Base-by-base conservation (phyloP, 805 yeast genomes). In the Candida sonorensis region DNA sequence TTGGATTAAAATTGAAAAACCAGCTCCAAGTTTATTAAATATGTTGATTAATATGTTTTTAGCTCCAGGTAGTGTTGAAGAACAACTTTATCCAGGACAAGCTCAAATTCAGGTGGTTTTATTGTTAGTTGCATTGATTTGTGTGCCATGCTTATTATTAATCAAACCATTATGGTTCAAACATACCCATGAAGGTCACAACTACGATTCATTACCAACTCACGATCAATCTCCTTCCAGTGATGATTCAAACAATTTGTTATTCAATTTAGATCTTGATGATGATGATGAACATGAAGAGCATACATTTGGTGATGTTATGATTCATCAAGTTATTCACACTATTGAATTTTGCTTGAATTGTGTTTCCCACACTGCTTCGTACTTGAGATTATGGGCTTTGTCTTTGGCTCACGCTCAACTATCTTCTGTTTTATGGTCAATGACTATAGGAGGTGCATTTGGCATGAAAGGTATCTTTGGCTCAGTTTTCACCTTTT, bases 391-490 rank as follows among this genome's bases (percentile, higher is more conserved):
- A 57, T 62, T 81, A 37, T 81, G 88, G 88, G 88, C 88, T 2
- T 64, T 81, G 39, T 81, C 87, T 0, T 61, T 81, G 42, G 88
- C 88, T 0, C 88, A 81, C 50, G 82, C 82, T n/a, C 88, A 81
- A 57, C 64, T 81, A 40, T 78, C 86, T 10, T 61, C 76, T 11
- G 88, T 81, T 18, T 61, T 81, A 41, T 81, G 87, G 86, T 64
- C 76, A 23, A 81, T 81, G 88, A 81, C 88, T 1, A 67, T 80
- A 33, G 66, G 80, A 55, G 50, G 44, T 2, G 45, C 57, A 3
- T 56, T 36, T 33, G 73, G 75, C 3, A 50, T 61, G 18, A 62
- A 69, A 13, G 84, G 84, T 0, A 41, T 62, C 17, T 42, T 55
- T 13, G 85, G 85, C 7, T 71, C 75, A 6, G 36, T 73, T 24